These are phyloP conservation scores for Diutina pseudorugosa DNA, from an alignment of 1,139 yeast genomes.

Conservation along the genomic window DNA sequence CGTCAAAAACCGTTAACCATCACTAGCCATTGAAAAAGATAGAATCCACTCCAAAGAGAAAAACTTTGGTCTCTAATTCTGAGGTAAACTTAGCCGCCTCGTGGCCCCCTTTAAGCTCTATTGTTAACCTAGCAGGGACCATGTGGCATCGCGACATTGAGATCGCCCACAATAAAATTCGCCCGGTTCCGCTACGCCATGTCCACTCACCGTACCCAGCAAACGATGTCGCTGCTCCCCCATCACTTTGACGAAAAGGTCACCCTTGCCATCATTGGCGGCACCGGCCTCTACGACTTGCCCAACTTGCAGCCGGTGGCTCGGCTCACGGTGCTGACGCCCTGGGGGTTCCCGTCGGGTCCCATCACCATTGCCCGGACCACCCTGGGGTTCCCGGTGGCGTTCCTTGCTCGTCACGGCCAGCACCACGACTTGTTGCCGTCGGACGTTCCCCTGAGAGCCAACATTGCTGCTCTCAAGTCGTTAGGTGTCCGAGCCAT, in stretches of 20 bases:
- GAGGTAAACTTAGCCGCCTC: not conserved
- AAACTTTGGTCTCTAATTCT: no score
- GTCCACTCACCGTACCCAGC: conserved; percentile 27
- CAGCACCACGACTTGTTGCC: conserved; percentile 81
- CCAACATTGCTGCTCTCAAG: conserved; percentile 93
- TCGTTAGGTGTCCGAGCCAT: conserved; percentile 76
- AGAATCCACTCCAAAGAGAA: no score
- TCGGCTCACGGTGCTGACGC: conserved; percentile 66
- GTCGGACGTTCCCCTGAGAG: conserved; percentile 82
- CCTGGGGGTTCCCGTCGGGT: conserved; percentile 96
- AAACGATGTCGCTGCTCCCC: conserved; percentile 20
- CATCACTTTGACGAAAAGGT: conserved; percentile 35
- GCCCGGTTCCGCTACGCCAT: conserved; percentile 9
- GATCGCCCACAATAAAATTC: not conserved
- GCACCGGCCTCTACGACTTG: conserved; percentile 91
- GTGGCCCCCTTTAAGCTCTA: not conserved
- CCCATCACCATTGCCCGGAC: conserved; percentile 84
- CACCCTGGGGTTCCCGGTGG: conserved; percentile 68
- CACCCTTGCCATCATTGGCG: conserved; percentile 83
- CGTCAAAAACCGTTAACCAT: no score
- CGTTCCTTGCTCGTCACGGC: conserved; percentile 94
- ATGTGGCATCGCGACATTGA: not conserved
- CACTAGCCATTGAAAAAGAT: no score
- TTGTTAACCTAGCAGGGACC: not conserved
- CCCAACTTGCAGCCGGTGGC: conserved; percentile 82